Percentiles rank a stretch among this genome's conserved stretches.
Conservation (phyloP, 2,329 filamentous ascomycete species). For the Colletotrichum euphorbiae region DNA sequence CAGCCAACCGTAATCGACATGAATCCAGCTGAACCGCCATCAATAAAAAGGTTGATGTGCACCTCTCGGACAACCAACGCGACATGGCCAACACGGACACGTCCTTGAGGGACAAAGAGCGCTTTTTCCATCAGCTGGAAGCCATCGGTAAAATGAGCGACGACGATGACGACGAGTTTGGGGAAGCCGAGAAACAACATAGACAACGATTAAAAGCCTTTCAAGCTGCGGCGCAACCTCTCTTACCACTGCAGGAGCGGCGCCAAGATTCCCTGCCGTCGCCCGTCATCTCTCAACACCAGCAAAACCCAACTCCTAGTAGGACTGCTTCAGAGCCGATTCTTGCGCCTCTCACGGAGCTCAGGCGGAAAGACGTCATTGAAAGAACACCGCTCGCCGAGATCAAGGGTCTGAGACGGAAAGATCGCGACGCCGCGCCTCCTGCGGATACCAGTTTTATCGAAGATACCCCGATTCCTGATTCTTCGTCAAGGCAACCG, state of each 20-base stretch:
- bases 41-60: constrained; percentile 14
- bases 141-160: constrained; percentile 42
- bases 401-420: constrained; percentile 36
- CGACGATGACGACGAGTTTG: constrained; percentile 48
- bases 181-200: constrained; percentile 43
- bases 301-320: background rate
- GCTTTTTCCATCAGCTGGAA: constrained; percentile 59
- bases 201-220: constrained; percentile 19
- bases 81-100: constrained; percentile 42
- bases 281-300: constrained; percentile 4
- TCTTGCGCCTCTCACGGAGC: constrained; percentile 7
- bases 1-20: constrained; percentile 30
- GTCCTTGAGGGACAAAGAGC: constrained; percentile 55
- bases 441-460: constrained; percentile 43
- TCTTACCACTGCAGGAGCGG: constrained; percentile 33
- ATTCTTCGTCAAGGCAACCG: constrained; percentile 40
- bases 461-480: constrained; percentile 48
- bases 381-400: constrained; percentile 45
- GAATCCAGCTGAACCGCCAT: background rate
- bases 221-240: constrained; percentile 15
- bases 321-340: constrained; percentile 37
- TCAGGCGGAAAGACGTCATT: constrained; percentile 24
- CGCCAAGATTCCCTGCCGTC: background rate
- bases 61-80: constrained; percentile 1
- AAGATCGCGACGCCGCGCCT: constrained; percentile 13